Evolutionary conservation across 345 rosid genomes (phyloP).

Genomic region (Pistacia integerrima): DNA sequence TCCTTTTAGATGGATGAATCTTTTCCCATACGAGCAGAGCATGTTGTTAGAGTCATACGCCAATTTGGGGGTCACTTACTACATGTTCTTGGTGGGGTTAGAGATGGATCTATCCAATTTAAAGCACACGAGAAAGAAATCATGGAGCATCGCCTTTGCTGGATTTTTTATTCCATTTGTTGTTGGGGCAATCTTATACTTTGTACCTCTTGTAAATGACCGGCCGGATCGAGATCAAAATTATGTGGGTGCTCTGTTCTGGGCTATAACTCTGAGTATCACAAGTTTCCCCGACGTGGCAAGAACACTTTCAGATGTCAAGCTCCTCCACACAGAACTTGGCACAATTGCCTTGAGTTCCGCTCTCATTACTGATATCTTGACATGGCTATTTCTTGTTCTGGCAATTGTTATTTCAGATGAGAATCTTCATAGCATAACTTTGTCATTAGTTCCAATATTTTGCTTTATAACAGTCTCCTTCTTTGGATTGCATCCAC

Average conservation of each 20-base stretch:
- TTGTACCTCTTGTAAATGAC: neutral
- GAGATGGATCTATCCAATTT: slow-evolving; percentile 55
- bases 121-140: slow-evolving; percentile 24
- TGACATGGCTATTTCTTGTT: slow-evolving; percentile 55
- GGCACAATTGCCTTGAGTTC: slow-evolving; percentile 58
- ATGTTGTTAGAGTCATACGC: slow-evolving; percentile 52
- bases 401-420: slow-evolving; percentile 20
- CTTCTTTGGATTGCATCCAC: slow-evolving; percentile 47
- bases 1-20: no score
- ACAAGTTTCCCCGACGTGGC: slow-evolving; percentile 78
- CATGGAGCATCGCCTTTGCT: slow-evolving; percentile 35
- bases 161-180: slow-evolving; percentile 41
- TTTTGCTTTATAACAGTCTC: slow-evolving; percentile 28
- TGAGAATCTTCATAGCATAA: neutral
- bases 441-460: slow-evolving; percentile 20
- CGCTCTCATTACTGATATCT: slow-evolving; percentile 46
- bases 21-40: slow-evolving; percentile 1
- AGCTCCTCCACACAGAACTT: slow-evolving; percentile 65
- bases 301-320: slow-evolving; percentile 60
- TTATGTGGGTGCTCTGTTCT: slow-evolving; percentile 30
- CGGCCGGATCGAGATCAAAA: neutral
- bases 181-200: slow-evolving; percentile 37
- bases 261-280: slow-evolving; percentile 48
- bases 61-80: slow-evolving; percentile 50
- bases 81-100: slow-evolving; percentile 67